A percentile compares a stretch with the other conserved stretches of the same genome.
phyloP scores from a whole-genome alignment of 371 early-diverging fungal species.

The Thermomucor indicae-seudaticae region DNA sequence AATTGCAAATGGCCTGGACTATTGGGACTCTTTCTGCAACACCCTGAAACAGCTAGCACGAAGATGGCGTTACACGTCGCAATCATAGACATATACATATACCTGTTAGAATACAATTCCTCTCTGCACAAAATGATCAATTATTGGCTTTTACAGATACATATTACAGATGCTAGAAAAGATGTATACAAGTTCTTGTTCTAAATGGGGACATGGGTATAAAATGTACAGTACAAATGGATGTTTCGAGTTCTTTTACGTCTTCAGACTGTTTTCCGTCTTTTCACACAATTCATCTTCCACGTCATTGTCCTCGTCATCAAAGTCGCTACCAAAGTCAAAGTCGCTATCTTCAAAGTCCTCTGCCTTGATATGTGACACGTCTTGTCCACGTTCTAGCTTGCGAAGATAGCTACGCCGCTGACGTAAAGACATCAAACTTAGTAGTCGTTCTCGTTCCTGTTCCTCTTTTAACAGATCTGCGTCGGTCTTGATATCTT shows the following conservation, averaged over 20 bases:
- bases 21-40: slow-evolving; percentile 10
- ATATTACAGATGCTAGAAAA: not conserved
- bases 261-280: slow-evolving; percentile 2
- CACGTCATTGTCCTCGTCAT: slow-evolving; percentile 11
- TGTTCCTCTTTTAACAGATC: slow-evolving; percentile 64
- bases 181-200: too few species aligned
- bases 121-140: not conserved
- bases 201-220: too few species aligned
- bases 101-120: not conserved
- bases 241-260: not conserved
- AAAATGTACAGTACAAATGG: too few species aligned
- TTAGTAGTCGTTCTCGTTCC: slow-evolving; percentile 67
- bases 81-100: not conserved
- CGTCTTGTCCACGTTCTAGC: slow-evolving; percentile 65
- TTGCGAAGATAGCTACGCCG: slow-evolving; percentile 81
- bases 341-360: slow-evolving; percentile 41
- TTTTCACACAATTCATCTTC: slow-evolving; percentile 8
- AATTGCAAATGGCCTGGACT: slow-evolving; percentile 8
- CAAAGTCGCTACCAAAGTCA: slow-evolving; percentile 40
- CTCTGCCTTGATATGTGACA: slow-evolving; percentile 27
- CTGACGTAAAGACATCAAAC: slow-evolving; percentile 80
- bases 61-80: slow-evolving; percentile 10
- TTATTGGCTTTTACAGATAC: slow-evolving; percentile 3
- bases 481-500: slow-evolving; percentile 54
- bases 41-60: slow-evolving; percentile 4